Conservation (phyloP, 352 stramenopile species). For the Phytopythium chamaehyphon region DNA sequence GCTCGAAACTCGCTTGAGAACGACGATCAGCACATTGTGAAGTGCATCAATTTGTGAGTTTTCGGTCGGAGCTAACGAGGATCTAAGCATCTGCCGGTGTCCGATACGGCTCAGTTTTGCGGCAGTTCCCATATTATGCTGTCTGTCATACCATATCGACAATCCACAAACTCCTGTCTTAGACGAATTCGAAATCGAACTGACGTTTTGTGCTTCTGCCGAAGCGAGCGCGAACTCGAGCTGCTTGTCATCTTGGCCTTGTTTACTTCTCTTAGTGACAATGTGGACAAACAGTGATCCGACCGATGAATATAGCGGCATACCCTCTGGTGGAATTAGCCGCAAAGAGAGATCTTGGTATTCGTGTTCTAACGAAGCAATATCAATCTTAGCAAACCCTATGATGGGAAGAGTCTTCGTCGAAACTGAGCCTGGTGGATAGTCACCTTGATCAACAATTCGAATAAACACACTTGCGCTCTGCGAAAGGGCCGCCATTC, state of each 20-base stretch:
- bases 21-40: slow-evolving; percentile 36
- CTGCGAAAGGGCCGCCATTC: slow-evolving; percentile 24
- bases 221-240: neutral
- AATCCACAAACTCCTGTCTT: slow-evolving; percentile 15
- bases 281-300: slow-evolving; percentile 40
- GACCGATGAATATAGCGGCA: slow-evolving; percentile 53
- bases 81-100: slow-evolving; percentile 40
- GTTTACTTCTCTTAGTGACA: slow-evolving; percentile 5
- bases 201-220: neutral
- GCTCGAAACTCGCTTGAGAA: slow-evolving; percentile 52
- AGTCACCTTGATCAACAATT: slow-evolving; percentile 29
- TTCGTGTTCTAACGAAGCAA: slow-evolving; percentile 31
- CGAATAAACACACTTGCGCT: slow-evolving; percentile 43
- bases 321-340: slow-evolving; percentile 29
- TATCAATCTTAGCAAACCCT: slow-evolving; percentile 46
- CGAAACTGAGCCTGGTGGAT: neutral
- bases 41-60: slow-evolving; percentile 64
- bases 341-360: slow-evolving; percentile 33
- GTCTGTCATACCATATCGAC: slow-evolving; percentile 29
- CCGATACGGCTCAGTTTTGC: slow-evolving; percentile 33
- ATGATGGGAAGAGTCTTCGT: slow-evolving; percentile 11
- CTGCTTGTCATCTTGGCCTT: slow-evolving; percentile 1
- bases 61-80: slow-evolving; percentile 44
- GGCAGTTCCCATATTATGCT: slow-evolving; percentile 10
- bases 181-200: neutral